Evolutionary conservation across 345 rosid genomes (phyloP), one percentile per base, ranked within the genome.

Genomic region (Isatis tinctoria): DNA sequence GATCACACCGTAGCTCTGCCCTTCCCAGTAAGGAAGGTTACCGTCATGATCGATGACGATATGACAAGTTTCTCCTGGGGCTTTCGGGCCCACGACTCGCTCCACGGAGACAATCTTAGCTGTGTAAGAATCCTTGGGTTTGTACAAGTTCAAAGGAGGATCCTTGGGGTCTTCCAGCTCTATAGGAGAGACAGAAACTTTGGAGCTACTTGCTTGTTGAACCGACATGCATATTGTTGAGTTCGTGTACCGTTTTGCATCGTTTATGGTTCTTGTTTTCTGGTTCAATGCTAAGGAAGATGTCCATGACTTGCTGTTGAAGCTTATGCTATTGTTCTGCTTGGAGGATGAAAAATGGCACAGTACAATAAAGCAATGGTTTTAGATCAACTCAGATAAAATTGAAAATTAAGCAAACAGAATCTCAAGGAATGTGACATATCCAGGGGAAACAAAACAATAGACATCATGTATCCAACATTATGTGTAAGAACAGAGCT

Each of bases 21-120:
- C 99, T 87, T 95, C 99, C 99, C 99, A 95, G 52, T 95, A 95
- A 66, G 99, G 99, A 66, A 90, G 92, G 24, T 95, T 92, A 20
- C 98, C 94, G 0, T 86, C 94, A 37, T 95, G 99, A 82, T 95
- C 96, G 66, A 95, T 95, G n/a, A 92, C 92, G 60, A 95, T 85
- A 67, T 92, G 99, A 75, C 99, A 95, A 63, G 97, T 93, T 80
- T 95, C 99, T 54, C 99, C 99, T 0, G 99, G 98, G 9, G 98
- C 92, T 35, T 92, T 90, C 35, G 96, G 86, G 2, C 98, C 96
- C 0, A 95, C 99, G 37, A 89, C 57, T 78, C 99, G 85, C 83
- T 92, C 99, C 65, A 95, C 96, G 18, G 99, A 95, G 67, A 81
- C 91, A 77, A 95, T 87, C 72, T 94, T 90, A 66, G 98, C 98